Base-by-base conservation (phyloP, 306 rosid genomes). In the Vachellia collinsii region DNA sequence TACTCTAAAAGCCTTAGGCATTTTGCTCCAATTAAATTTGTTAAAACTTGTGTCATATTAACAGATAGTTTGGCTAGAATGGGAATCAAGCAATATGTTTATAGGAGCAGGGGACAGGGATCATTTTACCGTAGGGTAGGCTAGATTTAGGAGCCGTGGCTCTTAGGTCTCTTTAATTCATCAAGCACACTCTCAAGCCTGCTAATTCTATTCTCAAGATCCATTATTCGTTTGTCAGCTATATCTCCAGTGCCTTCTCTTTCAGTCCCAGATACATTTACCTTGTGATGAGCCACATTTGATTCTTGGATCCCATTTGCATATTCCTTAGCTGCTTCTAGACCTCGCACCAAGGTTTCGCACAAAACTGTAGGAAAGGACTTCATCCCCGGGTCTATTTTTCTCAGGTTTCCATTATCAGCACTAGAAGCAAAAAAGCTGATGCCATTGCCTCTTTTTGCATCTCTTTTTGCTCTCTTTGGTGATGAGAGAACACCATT, bases 321-420 rank as follows among this genome's bases (percentile, higher is more conserved):
- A 83, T 44, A 75, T 12, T 64, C 76, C 51, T 22, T 13, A 29
- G 59, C 77, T 51, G 65, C 42, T 70, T 79, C 69, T 65, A 53
- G 22, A 23, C 39, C 66, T 20, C 25, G 58, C n/a, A 46, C 17
- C 44, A 53, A 59, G 71, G 79, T 42, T 56, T 82, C 80, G 70
- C 16, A 14, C 11, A 1, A 11, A 53, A 58, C 43, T 17, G 38
- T 65, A 11, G 19, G 50, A 38, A 51, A 71, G 5, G 63, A 5
- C 23, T 62, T 70, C 42, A 22, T 58, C 51, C 13, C 22, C 58
- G 70, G 23, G 11, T 67, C 71, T 41, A 39, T 54, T 47, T 74
- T 46, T 34, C n/a, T 22, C 54, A 48, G 44, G 58, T 43, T 65
- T 80, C 51, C 79, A 62, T 39, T 39, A 39, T 38, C 76, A 62